Percentiles rank a stretch among this genome's conserved stretches.
phyloP scores from a whole-genome alignment of 352 stramenopile species.

The Phytophthora agathidicida region DNA sequence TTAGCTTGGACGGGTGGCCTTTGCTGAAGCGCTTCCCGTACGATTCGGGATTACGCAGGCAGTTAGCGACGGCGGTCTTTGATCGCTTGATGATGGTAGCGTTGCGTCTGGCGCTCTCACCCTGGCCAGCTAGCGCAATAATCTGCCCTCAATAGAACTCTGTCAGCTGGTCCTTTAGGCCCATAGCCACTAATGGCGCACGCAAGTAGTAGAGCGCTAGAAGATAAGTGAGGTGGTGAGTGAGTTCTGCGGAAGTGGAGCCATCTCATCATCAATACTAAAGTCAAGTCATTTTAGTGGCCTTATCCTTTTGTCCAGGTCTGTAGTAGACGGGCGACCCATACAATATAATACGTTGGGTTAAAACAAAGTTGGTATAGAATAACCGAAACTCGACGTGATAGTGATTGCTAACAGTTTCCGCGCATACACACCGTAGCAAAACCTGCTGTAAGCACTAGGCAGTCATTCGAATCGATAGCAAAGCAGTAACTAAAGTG shows the following conservation, averaged over 20 bases:
- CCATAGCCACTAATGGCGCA: neutral
- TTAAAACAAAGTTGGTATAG: too few species aligned
- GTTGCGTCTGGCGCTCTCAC: neutral
- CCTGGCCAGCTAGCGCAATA: neutral
- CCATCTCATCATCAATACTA: neutral
- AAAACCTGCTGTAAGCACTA: too few species aligned
- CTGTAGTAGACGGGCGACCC: too few species aligned
- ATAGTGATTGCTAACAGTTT: too few species aligned
- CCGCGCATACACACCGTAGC: too few species aligned
- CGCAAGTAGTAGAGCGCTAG: too few species aligned
- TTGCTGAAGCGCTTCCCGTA: constrained; percentile 1
- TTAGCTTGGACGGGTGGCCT: neutral
- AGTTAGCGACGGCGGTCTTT: neutral
- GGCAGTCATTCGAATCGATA: too few species aligned
- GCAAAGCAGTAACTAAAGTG: too few species aligned
- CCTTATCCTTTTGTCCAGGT: constrained; percentile 3
- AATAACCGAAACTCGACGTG: too few species aligned
- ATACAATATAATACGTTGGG: too few species aligned
- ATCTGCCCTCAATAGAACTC: constrained; percentile 1
- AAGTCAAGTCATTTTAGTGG: neutral
- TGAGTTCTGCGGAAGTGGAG: too few species aligned
- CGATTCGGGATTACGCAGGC: neutral
- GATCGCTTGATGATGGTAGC: neutral
- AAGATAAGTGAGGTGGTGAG: too few species aligned
- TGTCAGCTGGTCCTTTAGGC: neutral